Evolutionary conservation across 2,329 filamentous ascomycete species (phyloP).

Genomic region (Ceratocystis smalleyi): DNA sequence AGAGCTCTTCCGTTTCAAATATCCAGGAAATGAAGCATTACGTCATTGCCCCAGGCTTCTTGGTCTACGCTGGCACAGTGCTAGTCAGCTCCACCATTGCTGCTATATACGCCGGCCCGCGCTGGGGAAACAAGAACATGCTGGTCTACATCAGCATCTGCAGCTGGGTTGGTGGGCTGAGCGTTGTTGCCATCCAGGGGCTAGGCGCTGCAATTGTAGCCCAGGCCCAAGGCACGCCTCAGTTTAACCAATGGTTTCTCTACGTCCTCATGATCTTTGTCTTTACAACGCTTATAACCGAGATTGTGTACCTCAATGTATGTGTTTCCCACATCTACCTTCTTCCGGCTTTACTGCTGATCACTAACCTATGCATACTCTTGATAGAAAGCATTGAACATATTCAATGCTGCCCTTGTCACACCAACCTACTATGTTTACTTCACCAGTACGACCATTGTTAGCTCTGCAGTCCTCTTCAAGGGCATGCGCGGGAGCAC

Average conservation of each 20-base stretch:
- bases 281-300: conserved; percentile 70
- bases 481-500: conserved; percentile 81
- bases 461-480: conserved; percentile 85
- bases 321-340: conserved; percentile 35
- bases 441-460: conserved; percentile 89
- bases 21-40: conserved; percentile 88
- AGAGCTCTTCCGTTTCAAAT: conserved; percentile 65
- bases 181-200: conserved; percentile 88
- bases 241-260: conserved; percentile 96
- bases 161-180: conserved; percentile 83
- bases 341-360: background rate
- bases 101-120: conserved; percentile 66
- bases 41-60: conserved; percentile 73
- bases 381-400: conserved; percentile 89
- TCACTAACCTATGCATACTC: conserved; percentile 16
- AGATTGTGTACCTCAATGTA: conserved; percentile 92
- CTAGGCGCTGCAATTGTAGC: conserved; percentile 82
- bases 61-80: conserved; percentile 70
- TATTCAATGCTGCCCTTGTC: conserved; percentile 92
- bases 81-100: conserved; percentile 56
- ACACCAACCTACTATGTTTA: conserved; percentile 98
- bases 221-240: conserved; percentile 61
- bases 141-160: conserved; percentile 93
- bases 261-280: conserved; percentile 89
- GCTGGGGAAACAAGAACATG: conserved; percentile 94